phyloP scores from a whole-genome alignment of 2,329 filamentous ascomycete species.

The Epichloe glyceriae region DNA sequence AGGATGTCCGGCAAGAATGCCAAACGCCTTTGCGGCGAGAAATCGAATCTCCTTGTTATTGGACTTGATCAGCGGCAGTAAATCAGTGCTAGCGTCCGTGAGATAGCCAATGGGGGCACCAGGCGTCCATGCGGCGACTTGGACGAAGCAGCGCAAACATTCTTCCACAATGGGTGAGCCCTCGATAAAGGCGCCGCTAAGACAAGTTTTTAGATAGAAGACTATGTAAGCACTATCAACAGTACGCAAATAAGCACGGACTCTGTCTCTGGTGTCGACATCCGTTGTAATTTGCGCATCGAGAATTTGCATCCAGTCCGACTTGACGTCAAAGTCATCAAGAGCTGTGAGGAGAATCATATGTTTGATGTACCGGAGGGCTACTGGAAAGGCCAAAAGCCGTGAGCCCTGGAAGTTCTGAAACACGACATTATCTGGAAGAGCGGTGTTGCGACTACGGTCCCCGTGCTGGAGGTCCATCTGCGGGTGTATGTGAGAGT shows the following conservation, averaged over 20 bases:
- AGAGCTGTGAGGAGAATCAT: conserved; percentile 39
- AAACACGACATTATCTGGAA: conserved; percentile 16
- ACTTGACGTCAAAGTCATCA: conserved; percentile 45
- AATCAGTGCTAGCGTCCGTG: conserved; percentile 31
- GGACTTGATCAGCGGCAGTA: conserved; percentile 51
- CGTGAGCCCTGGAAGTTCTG: conserved; percentile 34
- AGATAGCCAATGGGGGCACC: conserved; percentile 38
- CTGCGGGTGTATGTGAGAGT: conserved; percentile 18
- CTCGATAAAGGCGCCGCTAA: conserved; percentile 40
- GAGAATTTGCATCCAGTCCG: conserved; percentile 74
- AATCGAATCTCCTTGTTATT: conserved; percentile 58
- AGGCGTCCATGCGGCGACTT: conserved; percentile 37
- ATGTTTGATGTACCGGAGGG: conserved; percentile 52
- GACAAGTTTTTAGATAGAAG: conserved; percentile 38
- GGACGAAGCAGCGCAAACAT: conserved; percentile 39
- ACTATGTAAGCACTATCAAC: conserved; percentile 26
- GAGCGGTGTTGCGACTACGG: background rate
- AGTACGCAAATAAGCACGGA: conserved; percentile 39
- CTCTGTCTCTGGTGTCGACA: conserved; percentile 44
- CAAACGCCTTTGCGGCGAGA: conserved; percentile 57
- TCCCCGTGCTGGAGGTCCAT: background rate
- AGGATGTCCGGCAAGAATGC: conserved; percentile 61
- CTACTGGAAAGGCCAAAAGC: conserved; percentile 49
- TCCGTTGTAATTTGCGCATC: conserved; percentile 62
- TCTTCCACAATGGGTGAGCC: conserved; percentile 29